phyloP scores from a whole-genome alignment of 192 early-diverging fungal genomes.

The Rhizoclosmatium sp. region DNA sequence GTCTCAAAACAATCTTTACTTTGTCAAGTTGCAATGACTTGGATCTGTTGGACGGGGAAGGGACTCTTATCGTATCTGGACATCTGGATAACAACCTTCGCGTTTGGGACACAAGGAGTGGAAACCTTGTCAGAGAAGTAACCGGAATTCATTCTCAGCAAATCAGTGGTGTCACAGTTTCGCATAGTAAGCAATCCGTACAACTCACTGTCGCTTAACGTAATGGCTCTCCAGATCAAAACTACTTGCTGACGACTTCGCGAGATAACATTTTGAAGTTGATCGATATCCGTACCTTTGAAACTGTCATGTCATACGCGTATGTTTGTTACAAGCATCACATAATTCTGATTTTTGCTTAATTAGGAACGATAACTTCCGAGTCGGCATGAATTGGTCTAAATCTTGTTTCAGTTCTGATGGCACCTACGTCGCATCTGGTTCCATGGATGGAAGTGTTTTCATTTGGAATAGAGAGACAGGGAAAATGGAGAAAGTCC shows the following conservation, averaged over 20 bases:
- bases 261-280: slow-evolving; percentile 91
- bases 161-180: slow-evolving; percentile 84
- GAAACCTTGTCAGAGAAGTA: slow-evolving; percentile 84
- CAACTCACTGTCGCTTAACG: neutral
- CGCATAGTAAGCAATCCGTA: slow-evolving; percentile 59
- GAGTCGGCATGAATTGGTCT: slow-evolving; percentile 88
- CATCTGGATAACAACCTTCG: slow-evolving; percentile 94
- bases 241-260: slow-evolving; percentile 88
- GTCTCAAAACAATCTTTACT: slow-evolving; percentile 87
- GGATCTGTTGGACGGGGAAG: slow-evolving; percentile 76
- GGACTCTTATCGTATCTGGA: slow-evolving; percentile 84
- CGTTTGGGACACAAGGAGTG: slow-evolving; percentile 88
- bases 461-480: slow-evolving; percentile 78
- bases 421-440: slow-evolving; percentile 81
- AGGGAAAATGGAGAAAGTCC: slow-evolving; percentile 71
- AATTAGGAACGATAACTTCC: slow-evolving; percentile 74
- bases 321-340: slow-evolving; percentile 35
- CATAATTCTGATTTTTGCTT: neutral
- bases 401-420: slow-evolving; percentile 90
- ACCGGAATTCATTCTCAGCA: slow-evolving; percentile 85
- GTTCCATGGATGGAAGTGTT: slow-evolving; percentile 81
- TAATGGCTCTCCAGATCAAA: slow-evolving; percentile 57
- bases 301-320: slow-evolving; percentile 71
- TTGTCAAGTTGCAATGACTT: slow-evolving; percentile 96
- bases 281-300: slow-evolving; percentile 81